phyloP scores from a whole-genome alignment of 306 rosid genomes.

The Castanopsis chinensis region DNA sequence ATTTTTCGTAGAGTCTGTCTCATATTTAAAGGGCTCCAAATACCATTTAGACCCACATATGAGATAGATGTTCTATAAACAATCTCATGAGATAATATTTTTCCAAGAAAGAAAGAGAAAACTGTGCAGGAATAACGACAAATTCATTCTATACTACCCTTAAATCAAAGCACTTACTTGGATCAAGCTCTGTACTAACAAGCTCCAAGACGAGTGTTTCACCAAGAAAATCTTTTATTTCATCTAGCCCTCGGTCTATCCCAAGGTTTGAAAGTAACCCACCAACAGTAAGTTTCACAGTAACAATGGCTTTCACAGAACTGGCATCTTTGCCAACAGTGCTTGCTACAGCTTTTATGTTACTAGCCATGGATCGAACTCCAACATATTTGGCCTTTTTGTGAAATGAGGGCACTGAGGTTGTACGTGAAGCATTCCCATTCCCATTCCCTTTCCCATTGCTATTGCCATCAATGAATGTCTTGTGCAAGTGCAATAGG shows the following conservation, averaged over 20 bases:
- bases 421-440: neutral
- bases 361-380: neutral
- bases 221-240: constrained; percentile 46
- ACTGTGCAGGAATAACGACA: too few relatives aligned
- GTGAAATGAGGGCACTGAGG: constrained; percentile 20
- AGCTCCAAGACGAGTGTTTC: constrained; percentile 54
- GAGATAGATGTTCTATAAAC: too few relatives aligned
- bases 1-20: too few relatives aligned
- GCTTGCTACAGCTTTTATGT: constrained; percentile 23
- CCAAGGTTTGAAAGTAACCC: constrained; percentile 37
- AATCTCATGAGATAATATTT: too few relatives aligned
- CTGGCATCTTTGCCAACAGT: neutral
- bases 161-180: constrained; percentile 42
- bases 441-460: neutral
- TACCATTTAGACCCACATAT: too few relatives aligned
- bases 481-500: constrained; percentile 15
- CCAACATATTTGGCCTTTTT: neutral
- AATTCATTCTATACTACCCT: too few relatives aligned
- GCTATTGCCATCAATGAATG: constrained; percentile 21
- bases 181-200: constrained; percentile 43
- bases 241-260: constrained; percentile 44
- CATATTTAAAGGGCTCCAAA: too few relatives aligned
- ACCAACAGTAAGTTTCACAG: constrained; percentile 38
- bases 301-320: constrained; percentile 25
- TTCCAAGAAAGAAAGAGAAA: too few relatives aligned